Conservation (phyloP, 2,329 filamentous ascomycete species). For the Scleromitrula shiraiana region DNA sequence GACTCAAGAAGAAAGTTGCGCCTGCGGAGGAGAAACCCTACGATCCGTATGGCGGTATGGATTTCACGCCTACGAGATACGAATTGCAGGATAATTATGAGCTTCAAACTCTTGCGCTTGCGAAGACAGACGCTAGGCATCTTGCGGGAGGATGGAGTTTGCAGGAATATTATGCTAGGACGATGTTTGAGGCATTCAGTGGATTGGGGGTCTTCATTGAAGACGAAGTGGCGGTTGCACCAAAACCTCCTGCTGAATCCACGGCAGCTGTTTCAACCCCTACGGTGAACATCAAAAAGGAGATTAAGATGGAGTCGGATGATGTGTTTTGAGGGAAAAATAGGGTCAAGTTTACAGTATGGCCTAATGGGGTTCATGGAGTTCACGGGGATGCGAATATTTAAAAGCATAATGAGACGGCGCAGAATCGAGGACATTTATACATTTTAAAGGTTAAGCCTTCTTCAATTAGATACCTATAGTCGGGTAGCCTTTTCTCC, state of each 20-base stretch:
- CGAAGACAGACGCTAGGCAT: slow-evolving; percentile 57
- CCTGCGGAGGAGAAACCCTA: slow-evolving; percentile 66
- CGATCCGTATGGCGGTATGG: slow-evolving; percentile 77
- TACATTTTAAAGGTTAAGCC: slow-evolving; percentile 3
- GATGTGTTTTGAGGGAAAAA: slow-evolving; percentile 33
- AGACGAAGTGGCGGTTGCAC: slow-evolving; percentile 46
- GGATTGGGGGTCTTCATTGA: slow-evolving; percentile 81
- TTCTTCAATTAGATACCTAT: slow-evolving; percentile 11
- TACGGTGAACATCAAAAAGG: slow-evolving; percentile 23
- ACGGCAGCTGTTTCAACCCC: slow-evolving; percentile 32
- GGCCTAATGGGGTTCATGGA: neutral
- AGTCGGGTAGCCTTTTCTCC: slow-evolving; percentile 9
- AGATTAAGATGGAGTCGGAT: slow-evolving; percentile 41
- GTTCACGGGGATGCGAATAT: neutral
- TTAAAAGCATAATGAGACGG: neutral
- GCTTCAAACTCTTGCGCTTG: slow-evolving; percentile 63
- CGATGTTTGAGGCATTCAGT: slow-evolving; percentile 82
- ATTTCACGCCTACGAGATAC: slow-evolving; percentile 62
- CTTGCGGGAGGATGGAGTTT: slow-evolving; percentile 77
- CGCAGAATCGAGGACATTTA: neutral
- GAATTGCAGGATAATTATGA: slow-evolving; percentile 61
- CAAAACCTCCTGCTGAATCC: slow-evolving; percentile 28
- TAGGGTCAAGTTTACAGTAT: neutral
- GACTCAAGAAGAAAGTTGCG: slow-evolving; percentile 59
- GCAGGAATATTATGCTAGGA: slow-evolving; percentile 71